Percentiles rank a stretch among this genome's conserved stretches.
Conservation (phyloP, 371 early-diverging fungal genomes). For the Rhizopus delemar region DNA sequence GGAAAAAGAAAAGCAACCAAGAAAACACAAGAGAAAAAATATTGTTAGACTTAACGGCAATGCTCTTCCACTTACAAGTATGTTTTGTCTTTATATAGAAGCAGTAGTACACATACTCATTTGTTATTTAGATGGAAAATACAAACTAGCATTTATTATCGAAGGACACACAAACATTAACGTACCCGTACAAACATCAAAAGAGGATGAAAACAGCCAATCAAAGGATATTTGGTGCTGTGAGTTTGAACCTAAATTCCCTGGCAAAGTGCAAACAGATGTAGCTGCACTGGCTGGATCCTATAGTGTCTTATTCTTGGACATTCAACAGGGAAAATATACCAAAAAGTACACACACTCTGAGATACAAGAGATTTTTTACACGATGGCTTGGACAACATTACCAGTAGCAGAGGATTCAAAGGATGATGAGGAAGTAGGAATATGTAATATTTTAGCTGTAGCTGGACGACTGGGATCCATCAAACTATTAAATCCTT, state of each 20-base stretch:
- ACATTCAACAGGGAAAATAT: constrained; percentile 48
- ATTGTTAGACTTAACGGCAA: not conserved
- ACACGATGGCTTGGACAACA: constrained; percentile 58
- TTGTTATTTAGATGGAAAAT: constrained; percentile 5
- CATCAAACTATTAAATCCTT: constrained; percentile 57
- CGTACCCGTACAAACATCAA: constrained; percentile 9
- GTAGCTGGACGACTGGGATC: constrained; percentile 58
- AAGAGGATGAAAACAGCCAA: constrained; percentile 17
- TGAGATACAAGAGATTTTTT: constrained; percentile 55
- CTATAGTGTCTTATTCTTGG: constrained; percentile 51
- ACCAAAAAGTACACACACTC: constrained; percentile 60
- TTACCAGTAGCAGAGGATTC: constrained; percentile 23
- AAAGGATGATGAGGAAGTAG: constrained; percentile 17
- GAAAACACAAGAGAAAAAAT: not conserved
- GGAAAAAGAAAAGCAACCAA: not conserved
- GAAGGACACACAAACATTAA: constrained; percentile 28
- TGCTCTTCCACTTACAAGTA: constrained; percentile 1
- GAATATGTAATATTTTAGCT: constrained; percentile 47
- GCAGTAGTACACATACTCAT: not conserved
- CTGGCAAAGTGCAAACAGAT: constrained; percentile 1
- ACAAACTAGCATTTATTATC: constrained; percentile 13
- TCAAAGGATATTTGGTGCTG: constrained; percentile 43
- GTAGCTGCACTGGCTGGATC: constrained; percentile 33
- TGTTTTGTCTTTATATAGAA: not conserved
- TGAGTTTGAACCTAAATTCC: constrained; percentile 34